These are phyloP conservation scores for Fragaria ananassa DNA, from an alignment of 306 rosid species.

Conservation along the genomic window DNA sequence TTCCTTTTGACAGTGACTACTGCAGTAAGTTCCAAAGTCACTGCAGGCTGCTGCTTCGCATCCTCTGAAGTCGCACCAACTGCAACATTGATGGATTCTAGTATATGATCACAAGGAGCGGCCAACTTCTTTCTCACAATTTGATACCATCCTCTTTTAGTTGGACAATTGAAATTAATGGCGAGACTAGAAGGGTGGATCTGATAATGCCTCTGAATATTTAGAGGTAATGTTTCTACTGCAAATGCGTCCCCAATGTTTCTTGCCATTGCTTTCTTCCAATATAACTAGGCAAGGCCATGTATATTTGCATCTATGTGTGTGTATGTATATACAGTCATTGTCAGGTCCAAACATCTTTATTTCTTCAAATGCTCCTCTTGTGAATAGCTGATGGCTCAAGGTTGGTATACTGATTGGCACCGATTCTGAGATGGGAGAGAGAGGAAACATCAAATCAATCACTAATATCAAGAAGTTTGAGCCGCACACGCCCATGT, in stretches of 20 bases:
- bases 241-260: not conserved
- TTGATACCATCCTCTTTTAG: not conserved
- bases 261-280: not conserved
- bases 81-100: not conserved
- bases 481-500: too few relatives aligned
- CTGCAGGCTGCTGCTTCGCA: not conserved
- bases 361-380: too few relatives aligned
- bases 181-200: not conserved
- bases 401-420: too few relatives aligned
- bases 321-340: too few relatives aligned
- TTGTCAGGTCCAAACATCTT: too few relatives aligned
- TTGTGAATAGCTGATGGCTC: too few relatives aligned
- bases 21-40: not conserved
- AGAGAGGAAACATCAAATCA: too few relatives aligned
- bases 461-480: too few relatives aligned
- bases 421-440: too few relatives aligned
- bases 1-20: slow-evolving; percentile 2
- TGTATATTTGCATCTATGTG: too few relatives aligned
- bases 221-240: not conserved
- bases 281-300: not conserved
- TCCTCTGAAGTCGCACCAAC: not conserved
- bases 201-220: not conserved
- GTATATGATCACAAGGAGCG: not conserved
- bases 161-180: not conserved
- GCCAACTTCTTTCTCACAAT: not conserved